Evolutionary conservation across 208 protist genomes (phyloP).

Genomic region (Crithidia sp.): DNA sequence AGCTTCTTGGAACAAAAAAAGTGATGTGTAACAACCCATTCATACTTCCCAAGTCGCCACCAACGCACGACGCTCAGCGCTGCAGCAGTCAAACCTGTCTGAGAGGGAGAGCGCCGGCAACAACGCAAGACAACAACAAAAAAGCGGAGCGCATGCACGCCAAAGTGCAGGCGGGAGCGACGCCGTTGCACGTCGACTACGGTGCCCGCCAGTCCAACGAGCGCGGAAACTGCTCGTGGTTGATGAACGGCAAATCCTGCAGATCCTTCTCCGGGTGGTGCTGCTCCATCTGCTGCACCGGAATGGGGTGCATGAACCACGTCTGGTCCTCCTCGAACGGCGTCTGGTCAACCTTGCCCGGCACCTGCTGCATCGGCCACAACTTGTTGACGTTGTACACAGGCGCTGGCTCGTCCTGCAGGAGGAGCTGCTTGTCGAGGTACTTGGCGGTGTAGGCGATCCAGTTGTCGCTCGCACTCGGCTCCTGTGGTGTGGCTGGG

Average conservation of each 20-base stretch:
- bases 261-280: conserved; percentile 88
- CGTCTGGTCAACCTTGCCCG: conserved; percentile 86
- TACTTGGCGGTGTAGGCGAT: conserved; percentile 85
- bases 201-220: conserved; percentile 89
- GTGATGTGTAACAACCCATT: conserved; percentile 2
- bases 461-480: conserved; percentile 61
- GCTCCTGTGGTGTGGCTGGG: conserved; percentile 65
- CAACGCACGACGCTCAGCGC: not conserved
- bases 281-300: conserved; percentile 85
- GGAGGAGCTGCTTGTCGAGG: conserved; percentile 79
- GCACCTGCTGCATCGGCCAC: conserved; percentile 89
- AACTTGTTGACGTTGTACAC: conserved; percentile 87
- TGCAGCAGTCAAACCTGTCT: too few species aligned
- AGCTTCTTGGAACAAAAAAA: not conserved
- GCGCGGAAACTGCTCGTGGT: conserved; percentile 90
- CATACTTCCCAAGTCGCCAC: too few species aligned
- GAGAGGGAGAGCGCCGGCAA: not conserved
- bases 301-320: conserved; percentile 86
- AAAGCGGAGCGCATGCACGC: not conserved
- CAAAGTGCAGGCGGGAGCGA: not conserved
- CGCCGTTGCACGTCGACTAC: conserved; percentile 17
- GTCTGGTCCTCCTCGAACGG: conserved; percentile 92
- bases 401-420: conserved; percentile 57
- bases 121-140: not conserved
- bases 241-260: conserved; percentile 88